Percentiles rank a stretch among this genome's conserved stretches.
Conservation (phyloP, 202 grass and related monocot species). For the Saccharum hybrid region DNA sequence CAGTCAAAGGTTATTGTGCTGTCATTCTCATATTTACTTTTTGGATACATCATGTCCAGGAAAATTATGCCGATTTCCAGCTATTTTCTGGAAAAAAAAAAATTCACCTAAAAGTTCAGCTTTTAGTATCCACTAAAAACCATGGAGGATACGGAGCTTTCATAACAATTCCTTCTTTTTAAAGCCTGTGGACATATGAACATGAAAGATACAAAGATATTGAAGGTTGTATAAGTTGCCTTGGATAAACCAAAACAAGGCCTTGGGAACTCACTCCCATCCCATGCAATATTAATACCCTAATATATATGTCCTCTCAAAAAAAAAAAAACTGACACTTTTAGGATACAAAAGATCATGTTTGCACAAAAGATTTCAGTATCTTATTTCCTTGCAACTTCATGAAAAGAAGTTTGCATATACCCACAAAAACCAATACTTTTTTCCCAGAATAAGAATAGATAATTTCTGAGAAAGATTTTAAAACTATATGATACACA, state of each 20-base stretch:
- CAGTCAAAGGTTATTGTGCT: slow-evolving; percentile 5
- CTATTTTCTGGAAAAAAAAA: slow-evolving; percentile 31
- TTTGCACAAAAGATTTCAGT: background rate
- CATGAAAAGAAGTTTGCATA: background rate
- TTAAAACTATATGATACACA: background rate
- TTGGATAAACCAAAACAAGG: slow-evolving; percentile 17
- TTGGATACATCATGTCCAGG: slow-evolving; percentile 28
- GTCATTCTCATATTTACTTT: slow-evolving; percentile 19
- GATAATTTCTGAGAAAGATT: background rate
- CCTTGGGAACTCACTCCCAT: background rate
- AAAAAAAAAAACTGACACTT: background rate
- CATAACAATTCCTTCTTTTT: slow-evolving; percentile 48
- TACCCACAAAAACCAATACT: background rate
- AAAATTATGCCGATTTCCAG: background rate
- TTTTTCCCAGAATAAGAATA: background rate
- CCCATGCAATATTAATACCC: background rate
- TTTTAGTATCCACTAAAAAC: slow-evolving; percentile 43
- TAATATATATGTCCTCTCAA: background rate
- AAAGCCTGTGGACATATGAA: slow-evolving; percentile 45
- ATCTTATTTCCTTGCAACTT: background rate
- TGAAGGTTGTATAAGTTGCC: slow-evolving; percentile 17
- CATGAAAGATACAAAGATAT: slow-evolving; percentile 26
- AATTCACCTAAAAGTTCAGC: slow-evolving; percentile 47
- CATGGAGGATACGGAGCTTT: slow-evolving; percentile 36
- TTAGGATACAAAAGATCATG: background rate